Evolutionary conservation across 164 flowering plant genomes (phyloP).

Genomic region (Vitis amurensis): DNA sequence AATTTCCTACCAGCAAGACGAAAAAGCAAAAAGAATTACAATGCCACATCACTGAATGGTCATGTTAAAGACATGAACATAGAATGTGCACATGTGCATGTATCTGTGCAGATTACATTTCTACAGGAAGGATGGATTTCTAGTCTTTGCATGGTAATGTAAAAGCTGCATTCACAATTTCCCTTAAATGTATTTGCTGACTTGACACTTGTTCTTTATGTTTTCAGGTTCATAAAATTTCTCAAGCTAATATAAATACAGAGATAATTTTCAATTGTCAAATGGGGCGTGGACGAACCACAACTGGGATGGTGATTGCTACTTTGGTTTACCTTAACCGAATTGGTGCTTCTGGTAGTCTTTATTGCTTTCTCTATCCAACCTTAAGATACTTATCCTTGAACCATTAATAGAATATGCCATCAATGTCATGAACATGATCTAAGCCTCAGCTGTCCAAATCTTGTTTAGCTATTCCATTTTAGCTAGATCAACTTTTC

Average conservation of each 20-base stretch:
- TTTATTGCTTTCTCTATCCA: conserved; percentile 9
- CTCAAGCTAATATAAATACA: conserved; percentile 65
- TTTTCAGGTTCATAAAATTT: conserved; percentile 74
- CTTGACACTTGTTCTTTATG: background rate
- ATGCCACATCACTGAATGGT: too few relatives aligned
- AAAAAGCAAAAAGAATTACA: too few relatives aligned
- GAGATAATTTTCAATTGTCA: conserved; percentile 92
- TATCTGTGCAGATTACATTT: too few relatives aligned
- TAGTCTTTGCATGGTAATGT: too few relatives aligned
- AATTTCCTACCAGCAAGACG: too few relatives aligned
- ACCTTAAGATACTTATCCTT: background rate
- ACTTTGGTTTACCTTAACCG: conserved; percentile 83
- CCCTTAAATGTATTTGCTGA: background rate
- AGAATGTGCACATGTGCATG: too few relatives aligned
- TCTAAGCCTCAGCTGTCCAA: background rate
- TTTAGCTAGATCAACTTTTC: too few relatives aligned
- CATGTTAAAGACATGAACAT: too few relatives aligned
- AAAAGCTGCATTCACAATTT: too few relatives aligned
- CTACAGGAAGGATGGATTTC: too few relatives aligned
- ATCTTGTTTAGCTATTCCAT: background rate
- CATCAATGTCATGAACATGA: background rate
- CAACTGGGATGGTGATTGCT: conserved; percentile 98
- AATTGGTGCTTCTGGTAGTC: conserved; percentile 83
- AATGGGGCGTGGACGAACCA: conserved; percentile 98
- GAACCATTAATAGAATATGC: background rate